Evolutionary conservation across 78 protist genomes (phyloP).

Genomic region (Dictyostelium citrinum): DNA sequence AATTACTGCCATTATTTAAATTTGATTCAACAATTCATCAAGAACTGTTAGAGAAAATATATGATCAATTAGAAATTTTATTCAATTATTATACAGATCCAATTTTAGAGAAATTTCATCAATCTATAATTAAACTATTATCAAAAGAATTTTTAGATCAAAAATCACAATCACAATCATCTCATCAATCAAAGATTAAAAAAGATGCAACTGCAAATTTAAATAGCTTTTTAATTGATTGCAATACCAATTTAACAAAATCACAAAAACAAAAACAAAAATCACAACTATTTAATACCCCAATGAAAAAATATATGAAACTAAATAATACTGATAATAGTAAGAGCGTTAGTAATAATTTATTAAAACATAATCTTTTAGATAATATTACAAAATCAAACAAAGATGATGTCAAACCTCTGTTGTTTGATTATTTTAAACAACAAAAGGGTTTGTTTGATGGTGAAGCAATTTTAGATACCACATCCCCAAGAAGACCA

Average conservation of each 20-base stretch:
- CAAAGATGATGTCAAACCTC: neutral
- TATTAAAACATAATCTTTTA: neutral
- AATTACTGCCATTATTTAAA: neutral
- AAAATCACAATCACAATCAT: conserved; percentile 1
- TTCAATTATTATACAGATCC: neutral
- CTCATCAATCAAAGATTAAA: neutral
- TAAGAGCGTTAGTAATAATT: neutral
- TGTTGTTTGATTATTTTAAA: neutral
- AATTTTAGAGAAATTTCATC: neutral
- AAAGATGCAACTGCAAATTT: neutral
- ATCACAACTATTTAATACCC: conserved; percentile 3
- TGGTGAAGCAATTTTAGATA: neutral
- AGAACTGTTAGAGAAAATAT: neutral
- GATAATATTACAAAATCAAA: neutral
- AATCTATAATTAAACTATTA: neutral
- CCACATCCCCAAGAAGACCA: neutral
- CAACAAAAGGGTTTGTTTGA: conserved; percentile 6
- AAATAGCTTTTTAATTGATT: neutral
- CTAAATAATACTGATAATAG: neutral
- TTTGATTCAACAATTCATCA: neutral
- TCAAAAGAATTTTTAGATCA: conserved; percentile 12
- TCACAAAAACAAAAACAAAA: neutral
- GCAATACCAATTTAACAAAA: neutral
- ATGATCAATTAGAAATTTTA: conserved; percentile 2
- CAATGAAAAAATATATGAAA: neutral